Percentiles rank a stretch among this genome's conserved stretches.
Evolutionary conservation across 2,329 filamentous ascomycete species (phyloP).

Genomic region (Fusarium tuaranense): DNA sequence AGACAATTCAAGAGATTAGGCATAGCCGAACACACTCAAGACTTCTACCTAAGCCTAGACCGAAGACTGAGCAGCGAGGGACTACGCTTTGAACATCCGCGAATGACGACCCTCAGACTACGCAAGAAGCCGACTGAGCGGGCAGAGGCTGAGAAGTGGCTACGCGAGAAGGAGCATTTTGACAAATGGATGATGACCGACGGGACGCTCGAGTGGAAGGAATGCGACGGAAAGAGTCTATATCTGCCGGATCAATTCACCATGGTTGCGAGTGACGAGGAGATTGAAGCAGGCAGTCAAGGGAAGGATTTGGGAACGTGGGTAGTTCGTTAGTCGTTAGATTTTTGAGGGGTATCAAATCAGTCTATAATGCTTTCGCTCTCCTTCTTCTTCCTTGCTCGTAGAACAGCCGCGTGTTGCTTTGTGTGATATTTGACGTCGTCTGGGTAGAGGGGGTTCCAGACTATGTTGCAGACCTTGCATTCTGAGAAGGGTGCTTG

Average conservation of each 20-base stretch:
- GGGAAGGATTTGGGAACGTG: background rate
- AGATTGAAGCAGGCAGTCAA: background rate
- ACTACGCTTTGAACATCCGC: background rate
- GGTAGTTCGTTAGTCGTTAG: slow-evolving; percentile 28
- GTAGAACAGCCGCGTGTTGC: slow-evolving; percentile 51
- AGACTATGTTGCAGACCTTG: slow-evolving; percentile 56
- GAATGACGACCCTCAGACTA: background rate
- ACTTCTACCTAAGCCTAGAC: background rate
- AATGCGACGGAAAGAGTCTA: background rate
- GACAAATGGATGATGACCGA: background rate
- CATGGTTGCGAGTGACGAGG: background rate
- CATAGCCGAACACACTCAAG: background rate
- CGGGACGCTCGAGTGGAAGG: background rate
- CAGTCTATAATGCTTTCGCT: slow-evolving; percentile 37
- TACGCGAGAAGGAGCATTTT: background rate
- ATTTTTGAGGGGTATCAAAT: slow-evolving; percentile 30
- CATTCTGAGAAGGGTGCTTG: slow-evolving; percentile 58
- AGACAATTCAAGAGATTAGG: background rate
- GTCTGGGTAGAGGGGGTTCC: slow-evolving; percentile 57
- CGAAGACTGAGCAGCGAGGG: background rate
- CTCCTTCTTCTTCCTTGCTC: slow-evolving; percentile 44
- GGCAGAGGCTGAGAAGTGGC: background rate
- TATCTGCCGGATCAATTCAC: background rate
- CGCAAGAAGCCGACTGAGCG: background rate
- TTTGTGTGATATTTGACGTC: slow-evolving; percentile 58